Conservation (phyloP, 306 rosid species). For the Mucuna pruriens region DNA sequence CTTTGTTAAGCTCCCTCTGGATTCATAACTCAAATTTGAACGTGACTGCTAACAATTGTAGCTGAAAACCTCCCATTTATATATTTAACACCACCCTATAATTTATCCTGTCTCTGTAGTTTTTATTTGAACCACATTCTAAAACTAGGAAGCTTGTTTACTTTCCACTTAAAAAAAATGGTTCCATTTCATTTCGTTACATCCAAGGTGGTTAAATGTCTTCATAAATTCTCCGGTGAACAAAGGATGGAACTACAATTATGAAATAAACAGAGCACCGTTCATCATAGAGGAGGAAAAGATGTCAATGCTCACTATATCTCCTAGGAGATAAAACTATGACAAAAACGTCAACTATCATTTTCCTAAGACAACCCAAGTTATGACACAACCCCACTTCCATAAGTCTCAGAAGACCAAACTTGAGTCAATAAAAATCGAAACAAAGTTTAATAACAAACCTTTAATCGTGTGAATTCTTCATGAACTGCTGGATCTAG, state of each 20-base stretch:
- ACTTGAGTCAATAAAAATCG: background rate
- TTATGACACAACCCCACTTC: background rate
- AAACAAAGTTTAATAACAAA: conserved; percentile 43
- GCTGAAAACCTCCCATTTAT: background rate
- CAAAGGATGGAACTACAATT: conserved; percentile 22
- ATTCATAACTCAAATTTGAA: conserved; percentile 23
- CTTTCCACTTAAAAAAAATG: background rate
- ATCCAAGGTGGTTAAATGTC: conserved; percentile 23
- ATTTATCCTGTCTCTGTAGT: background rate
- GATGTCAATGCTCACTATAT: conserved; percentile 4
- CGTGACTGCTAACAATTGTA: background rate
- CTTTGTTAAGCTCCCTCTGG: background rate
- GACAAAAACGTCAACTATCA: background rate
- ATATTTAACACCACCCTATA: conserved; percentile 22
- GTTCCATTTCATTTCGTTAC: conserved; percentile 17
- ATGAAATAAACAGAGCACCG: conserved; percentile 1
- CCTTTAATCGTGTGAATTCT: conserved; percentile 91
- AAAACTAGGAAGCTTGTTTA: conserved; percentile 3
- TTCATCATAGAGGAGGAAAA: background rate
- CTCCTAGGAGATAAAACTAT: background rate
- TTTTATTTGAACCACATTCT: background rate
- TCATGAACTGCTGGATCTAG: conserved; percentile 95
- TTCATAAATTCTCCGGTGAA: background rate
- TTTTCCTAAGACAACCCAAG: background rate
- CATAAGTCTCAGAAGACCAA: background rate